phyloP scores from a whole-genome alignment of 1,139 yeast genomes.

The Zygosaccharomyces pseudobailii region DNA sequence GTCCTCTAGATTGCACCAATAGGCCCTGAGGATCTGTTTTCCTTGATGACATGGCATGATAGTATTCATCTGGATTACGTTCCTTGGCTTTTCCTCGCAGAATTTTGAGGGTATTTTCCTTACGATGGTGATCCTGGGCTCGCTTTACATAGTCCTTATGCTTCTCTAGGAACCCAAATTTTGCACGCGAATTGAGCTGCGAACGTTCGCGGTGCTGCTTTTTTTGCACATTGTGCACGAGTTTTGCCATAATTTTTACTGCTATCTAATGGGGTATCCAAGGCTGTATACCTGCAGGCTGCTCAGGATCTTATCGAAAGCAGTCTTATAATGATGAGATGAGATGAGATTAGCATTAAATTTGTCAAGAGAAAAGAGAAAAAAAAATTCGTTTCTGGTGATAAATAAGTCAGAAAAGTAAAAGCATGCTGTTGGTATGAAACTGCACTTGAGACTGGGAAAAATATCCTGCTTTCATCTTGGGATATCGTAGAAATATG shows the following conservation, averaged over 20 bases:
- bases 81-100: slow-evolving; percentile 66
- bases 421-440: background rate
- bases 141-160: slow-evolving; percentile 90
- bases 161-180: slow-evolving; percentile 83
- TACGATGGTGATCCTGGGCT: slow-evolving; percentile 83
- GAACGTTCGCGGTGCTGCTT: slow-evolving; percentile 94
- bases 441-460: background rate
- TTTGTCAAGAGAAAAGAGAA: background rate
- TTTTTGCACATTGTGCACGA: slow-evolving; percentile 87
- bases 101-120: slow-evolving; percentile 77
- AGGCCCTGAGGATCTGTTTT: slow-evolving; percentile 66
- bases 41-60: slow-evolving; percentile 80
- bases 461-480: no score
- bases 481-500: no score
- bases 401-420: background rate
- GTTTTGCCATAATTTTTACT: slow-evolving; percentile 55
- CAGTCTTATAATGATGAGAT: background rate
- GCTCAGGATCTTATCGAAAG: no score
- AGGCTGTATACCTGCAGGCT: no score
- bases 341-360: slow-evolving; percentile 10
- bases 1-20: slow-evolving; percentile 59
- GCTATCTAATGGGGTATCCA: background rate
- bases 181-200: slow-evolving; percentile 68
- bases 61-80: slow-evolving; percentile 93
- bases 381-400: slow-evolving; percentile 1